Percentiles rank a stretch among this genome's conserved stretches.
Evolutionary conservation across 129 eudicot species (phyloP).

Genomic region (Sambucus nigra): DNA sequence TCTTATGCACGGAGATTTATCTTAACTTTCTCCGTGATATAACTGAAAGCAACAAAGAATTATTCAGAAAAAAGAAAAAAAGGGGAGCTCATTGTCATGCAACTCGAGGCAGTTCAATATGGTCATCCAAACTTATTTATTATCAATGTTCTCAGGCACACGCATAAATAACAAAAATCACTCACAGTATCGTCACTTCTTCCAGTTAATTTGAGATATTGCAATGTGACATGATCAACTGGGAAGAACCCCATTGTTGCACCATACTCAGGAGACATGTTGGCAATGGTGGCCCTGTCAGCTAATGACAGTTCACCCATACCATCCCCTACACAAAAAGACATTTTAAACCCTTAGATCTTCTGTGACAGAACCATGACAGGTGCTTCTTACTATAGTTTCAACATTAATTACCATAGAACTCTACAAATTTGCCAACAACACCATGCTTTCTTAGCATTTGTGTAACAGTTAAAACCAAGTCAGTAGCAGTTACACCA

Average conservation of each 20-base stretch:
- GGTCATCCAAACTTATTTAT: too few species aligned
- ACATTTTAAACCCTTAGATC: slow-evolving; percentile 12
- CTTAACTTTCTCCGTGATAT: too few species aligned
- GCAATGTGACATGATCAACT: slow-evolving; percentile 94
- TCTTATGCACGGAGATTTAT: too few species aligned
- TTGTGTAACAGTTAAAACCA: slow-evolving; percentile 95
- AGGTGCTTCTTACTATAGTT: not conserved
- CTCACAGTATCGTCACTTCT: slow-evolving; percentile 93
- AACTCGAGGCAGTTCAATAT: too few species aligned
- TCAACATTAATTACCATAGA: slow-evolving; percentile 50
- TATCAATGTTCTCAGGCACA: not conserved
- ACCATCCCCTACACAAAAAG: slow-evolving; percentile 53
- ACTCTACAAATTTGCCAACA: slow-evolving; percentile 96
- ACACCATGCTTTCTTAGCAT: slow-evolving; percentile 97
- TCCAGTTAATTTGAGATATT: slow-evolving; percentile 90
- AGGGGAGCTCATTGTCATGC: too few species aligned
- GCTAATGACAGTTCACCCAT: slow-evolving; percentile 88
- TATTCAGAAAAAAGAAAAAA: too few species aligned
- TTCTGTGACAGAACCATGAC: not conserved
- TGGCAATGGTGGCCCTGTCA: slow-evolving; percentile 98
- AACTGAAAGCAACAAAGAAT: too few species aligned
- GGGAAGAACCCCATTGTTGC: slow-evolving; percentile 99
- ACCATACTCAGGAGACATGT: slow-evolving; percentile 98
- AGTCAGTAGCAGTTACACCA: slow-evolving; percentile 98
- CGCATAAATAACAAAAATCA: slow-evolving; percentile 1